Base-by-base conservation (phyloP, 2,329 filamentous ascomycete genomes). In the Volutella citrinella region DNA sequence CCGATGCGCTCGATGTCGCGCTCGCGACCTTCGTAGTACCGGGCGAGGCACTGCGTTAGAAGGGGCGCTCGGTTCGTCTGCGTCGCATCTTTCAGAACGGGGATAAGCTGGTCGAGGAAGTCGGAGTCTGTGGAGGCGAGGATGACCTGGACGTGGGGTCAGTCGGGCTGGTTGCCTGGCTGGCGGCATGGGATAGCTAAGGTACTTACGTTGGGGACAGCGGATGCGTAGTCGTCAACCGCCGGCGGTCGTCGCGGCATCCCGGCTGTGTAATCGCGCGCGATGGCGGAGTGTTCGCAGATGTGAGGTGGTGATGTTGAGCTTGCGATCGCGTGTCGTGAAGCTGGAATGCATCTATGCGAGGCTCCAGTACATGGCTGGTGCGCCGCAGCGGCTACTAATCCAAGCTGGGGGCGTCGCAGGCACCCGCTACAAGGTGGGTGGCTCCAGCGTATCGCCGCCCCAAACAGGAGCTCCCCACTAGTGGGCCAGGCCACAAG, bases 101-200 rank as follows among this genome's bases (percentile, higher is more conserved):
- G 91, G 29, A 97, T 95, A 31, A 98, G 70, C 57, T 96, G 91
- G 59, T 97, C 93, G 45, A 98, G 80, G 56, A 96, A 97, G 54
- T 98, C 93, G 30, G 84, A 77, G 55, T 97, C 91, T 15, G 90
- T 89, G 10, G 89, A 85, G 3, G 91, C 89, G 51, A 95, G 80
- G 42, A 96, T 90, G 49, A 97, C 94, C 88, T 98, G 27, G 16
- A 30, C 22, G 27, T 14, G 11, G 27, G 6, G n/a, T n/a, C n/a
- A n/a, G n/a, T n/a, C n/a, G n/a, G n/a, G n/a, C n/a, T n/a, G n/a
- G n/a, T n/a, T n/a, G n/a, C n/a, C n/a, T n/a, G 5, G 13, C 23
- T 13, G 6, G 10, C 36, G 20, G 15, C 18, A 18, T 5, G 46
- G 43, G 16, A 54, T 45, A 11, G 44, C 45, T n/a, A n/a, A 14